phyloP scores from a whole-genome alignment of 495 filamentous ascomycete genomes.

The Ramalina peruviana region DNA sequence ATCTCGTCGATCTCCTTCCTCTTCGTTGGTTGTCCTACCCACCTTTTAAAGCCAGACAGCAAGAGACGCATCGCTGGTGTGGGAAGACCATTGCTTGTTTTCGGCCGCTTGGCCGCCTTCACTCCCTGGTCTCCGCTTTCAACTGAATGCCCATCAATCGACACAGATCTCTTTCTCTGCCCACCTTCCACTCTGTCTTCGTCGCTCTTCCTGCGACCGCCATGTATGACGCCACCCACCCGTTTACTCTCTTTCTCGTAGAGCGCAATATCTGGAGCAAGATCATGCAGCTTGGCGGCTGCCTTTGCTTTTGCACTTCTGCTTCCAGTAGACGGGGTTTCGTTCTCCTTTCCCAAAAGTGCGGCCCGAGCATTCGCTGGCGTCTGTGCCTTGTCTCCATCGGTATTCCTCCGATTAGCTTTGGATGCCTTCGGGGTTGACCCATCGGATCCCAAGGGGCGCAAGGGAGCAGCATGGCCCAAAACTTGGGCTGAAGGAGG shows the following conservation, averaged over 20 bases:
- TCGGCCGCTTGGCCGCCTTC: slow-evolving; percentile 44
- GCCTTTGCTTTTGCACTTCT: slow-evolving; percentile 81
- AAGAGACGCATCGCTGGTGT: slow-evolving; percentile 57
- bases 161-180: slow-evolving; percentile 25
- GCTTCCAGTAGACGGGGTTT: slow-evolving; percentile 66
- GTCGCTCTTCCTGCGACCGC: slow-evolving; percentile 42
- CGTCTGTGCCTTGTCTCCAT: slow-evolving; percentile 25
- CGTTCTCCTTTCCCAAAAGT: slow-evolving; percentile 64
- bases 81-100: slow-evolving; percentile 34
- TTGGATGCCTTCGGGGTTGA: slow-evolving; percentile 11
- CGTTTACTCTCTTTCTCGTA: slow-evolving; percentile 91
- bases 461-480: slow-evolving; percentile 7
- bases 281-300: slow-evolving; percentile 53
- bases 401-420: slow-evolving; percentile 10
- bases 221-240: slow-evolving; percentile 70
- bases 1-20: slow-evolving; percentile 54
- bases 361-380: slow-evolving; percentile 30
- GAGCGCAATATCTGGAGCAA: slow-evolving; percentile 69
- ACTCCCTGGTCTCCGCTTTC: slow-evolving; percentile 29
- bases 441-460: slow-evolving; percentile 9
- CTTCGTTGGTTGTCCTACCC: slow-evolving; percentile 50
- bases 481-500: neutral
- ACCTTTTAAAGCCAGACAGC: slow-evolving; percentile 66
- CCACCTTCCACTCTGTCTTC: slow-evolving; percentile 30
- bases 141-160: slow-evolving; percentile 34